A percentile compares a stretch with the other conserved stretches of the same genome.
phyloP scores from a whole-genome alignment of 495 filamentous ascomycete genomes.

The Penicillium dipodomyicola region DNA sequence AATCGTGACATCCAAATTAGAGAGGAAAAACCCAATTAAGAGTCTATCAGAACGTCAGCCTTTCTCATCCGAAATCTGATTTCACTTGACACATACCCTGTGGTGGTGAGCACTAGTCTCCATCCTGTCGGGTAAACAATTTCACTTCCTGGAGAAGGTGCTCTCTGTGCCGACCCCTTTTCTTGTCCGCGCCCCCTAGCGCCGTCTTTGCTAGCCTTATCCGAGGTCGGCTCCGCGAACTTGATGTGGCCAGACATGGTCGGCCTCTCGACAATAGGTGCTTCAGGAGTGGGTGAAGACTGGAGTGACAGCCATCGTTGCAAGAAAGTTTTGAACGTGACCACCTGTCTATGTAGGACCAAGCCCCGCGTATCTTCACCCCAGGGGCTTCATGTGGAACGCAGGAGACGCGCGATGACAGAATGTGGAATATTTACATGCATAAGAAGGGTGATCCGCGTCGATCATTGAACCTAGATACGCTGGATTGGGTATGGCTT shows the following conservation, averaged over 20 bases:
- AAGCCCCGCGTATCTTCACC: constrained; percentile 29
- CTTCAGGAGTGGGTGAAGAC: constrained; percentile 20
- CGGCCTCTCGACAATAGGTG: constrained; percentile 13
- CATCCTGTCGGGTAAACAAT: constrained; percentile 46
- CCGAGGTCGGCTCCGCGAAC: constrained; percentile 25
- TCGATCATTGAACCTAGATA: constrained; percentile 33
- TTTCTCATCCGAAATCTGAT: background rate
- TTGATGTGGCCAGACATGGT: constrained; percentile 26
- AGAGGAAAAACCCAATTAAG: constrained; percentile 55
- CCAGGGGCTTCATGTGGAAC: constrained; percentile 32
- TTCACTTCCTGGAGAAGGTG: constrained; percentile 28
- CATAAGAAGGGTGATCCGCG: constrained; percentile 24
- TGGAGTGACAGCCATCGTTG: constrained; percentile 20
- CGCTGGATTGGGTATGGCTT: constrained; percentile 20
- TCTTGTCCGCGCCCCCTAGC: constrained; percentile 15
- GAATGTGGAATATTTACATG: constrained; percentile 31
- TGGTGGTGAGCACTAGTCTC: constrained; percentile 39
- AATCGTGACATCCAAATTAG: constrained; percentile 61
- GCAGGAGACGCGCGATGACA: constrained; percentile 33
- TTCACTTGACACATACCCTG: constrained; percentile 28
- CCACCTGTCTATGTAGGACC: constrained; percentile 24
- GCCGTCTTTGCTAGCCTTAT: constrained; percentile 7
- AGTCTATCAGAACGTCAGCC: constrained; percentile 37
- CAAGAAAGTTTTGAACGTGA: constrained; percentile 23
- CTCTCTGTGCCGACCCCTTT: constrained; percentile 28